Evolutionary conservation across 371 early-diverging fungal species (phyloP).

Genomic region (Syncephalastrum contaminatum): DNA sequence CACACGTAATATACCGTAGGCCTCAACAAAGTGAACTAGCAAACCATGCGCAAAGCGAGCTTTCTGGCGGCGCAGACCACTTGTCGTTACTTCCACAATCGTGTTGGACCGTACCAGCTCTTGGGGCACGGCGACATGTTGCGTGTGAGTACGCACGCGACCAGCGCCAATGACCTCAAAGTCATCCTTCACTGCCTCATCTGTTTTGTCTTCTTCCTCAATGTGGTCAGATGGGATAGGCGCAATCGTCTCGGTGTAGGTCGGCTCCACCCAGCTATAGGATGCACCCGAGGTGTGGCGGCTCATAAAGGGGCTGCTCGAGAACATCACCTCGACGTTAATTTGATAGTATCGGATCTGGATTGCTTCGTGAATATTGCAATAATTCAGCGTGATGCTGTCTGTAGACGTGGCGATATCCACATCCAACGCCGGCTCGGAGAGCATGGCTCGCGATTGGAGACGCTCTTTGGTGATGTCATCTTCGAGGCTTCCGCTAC

Average conservation of each 20-base stretch:
- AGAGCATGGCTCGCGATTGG: slow-evolving; percentile 15
- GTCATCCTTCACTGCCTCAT: slow-evolving; percentile 17
- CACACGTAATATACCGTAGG: slow-evolving; percentile 51
- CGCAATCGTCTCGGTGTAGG: background rate
- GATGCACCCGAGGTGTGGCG: slow-evolving; percentile 8
- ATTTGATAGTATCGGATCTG: slow-evolving; percentile 55
- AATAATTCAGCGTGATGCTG: slow-evolving; percentile 22
- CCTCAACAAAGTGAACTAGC: slow-evolving; percentile 44
- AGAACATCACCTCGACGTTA: slow-evolving; percentile 65
- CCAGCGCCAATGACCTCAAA: slow-evolving; percentile 39
- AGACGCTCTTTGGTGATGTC: slow-evolving; percentile 9
- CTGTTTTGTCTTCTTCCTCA: slow-evolving; percentile 1
- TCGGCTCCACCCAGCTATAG: slow-evolving; percentile 37
- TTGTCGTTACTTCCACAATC: slow-evolving; percentile 28
- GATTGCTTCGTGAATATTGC: slow-evolving; percentile 34
- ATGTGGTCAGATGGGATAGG: too few species aligned
- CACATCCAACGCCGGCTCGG: slow-evolving; percentile 33
- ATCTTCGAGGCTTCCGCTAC: slow-evolving; percentile 2
- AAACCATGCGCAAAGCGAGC: slow-evolving; percentile 50
- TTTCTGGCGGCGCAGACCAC: slow-evolving; percentile 29
- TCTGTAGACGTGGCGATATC: slow-evolving; percentile 10
- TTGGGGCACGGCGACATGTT: background rate
- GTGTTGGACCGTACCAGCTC: slow-evolving; percentile 16
- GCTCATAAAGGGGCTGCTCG: slow-evolving; percentile 42
- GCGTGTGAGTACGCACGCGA: slow-evolving; percentile 6